These are phyloP conservation scores for Penicillium oxalicum DNA, from an alignment of 2,329 filamentous ascomycete genomes.

Conservation along the genomic window DNA sequence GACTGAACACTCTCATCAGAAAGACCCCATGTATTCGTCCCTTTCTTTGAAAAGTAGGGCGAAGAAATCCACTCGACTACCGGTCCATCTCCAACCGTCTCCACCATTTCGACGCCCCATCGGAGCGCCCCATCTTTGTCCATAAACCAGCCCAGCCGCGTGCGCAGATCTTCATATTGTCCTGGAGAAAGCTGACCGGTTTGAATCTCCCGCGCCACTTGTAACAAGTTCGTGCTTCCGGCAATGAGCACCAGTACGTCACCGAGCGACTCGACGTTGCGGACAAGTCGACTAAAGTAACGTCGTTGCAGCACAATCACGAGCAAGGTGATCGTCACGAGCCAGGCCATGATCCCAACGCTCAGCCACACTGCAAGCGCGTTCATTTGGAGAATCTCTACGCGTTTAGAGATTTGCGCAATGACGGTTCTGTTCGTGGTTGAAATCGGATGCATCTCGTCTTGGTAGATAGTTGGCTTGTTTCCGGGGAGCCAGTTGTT, in stretches of 20 bases:
- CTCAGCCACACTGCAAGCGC: slow-evolving; percentile 15
- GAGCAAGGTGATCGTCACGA: slow-evolving; percentile 9
- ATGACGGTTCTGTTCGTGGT: slow-evolving; percentile 13
- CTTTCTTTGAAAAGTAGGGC: slow-evolving; percentile 9
- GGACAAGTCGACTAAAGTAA: slow-evolving; percentile 13
- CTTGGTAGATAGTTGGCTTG: slow-evolving; percentile 6
- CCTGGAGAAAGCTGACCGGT: slow-evolving; percentile 3
- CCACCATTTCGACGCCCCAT: slow-evolving; percentile 17
- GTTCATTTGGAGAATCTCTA: slow-evolving; percentile 16
- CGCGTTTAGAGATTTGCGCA: slow-evolving; percentile 5
- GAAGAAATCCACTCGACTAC: slow-evolving; percentile 12
- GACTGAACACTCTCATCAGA: not conserved
- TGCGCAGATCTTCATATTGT: slow-evolving; percentile 10
- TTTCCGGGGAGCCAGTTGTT: slow-evolving; percentile 1
- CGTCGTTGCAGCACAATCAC: slow-evolving; percentile 10
- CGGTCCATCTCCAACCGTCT: slow-evolving; percentile 11
- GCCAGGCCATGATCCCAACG: slow-evolving; percentile 13
- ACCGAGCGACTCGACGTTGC: slow-evolving; percentile 13
- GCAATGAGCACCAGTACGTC: slow-evolving; percentile 15
- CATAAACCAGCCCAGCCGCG: slow-evolving; percentile 16
- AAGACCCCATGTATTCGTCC: slow-evolving; percentile 9
- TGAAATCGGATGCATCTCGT: slow-evolving; percentile 12
- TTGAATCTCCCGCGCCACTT: slow-evolving; percentile 13
- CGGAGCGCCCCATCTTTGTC: slow-evolving; percentile 12
- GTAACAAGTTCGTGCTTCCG: slow-evolving; percentile 13